Conservation (phyloP, 768 basidiomycete genomes). For the Lentinula sp. region DNA sequence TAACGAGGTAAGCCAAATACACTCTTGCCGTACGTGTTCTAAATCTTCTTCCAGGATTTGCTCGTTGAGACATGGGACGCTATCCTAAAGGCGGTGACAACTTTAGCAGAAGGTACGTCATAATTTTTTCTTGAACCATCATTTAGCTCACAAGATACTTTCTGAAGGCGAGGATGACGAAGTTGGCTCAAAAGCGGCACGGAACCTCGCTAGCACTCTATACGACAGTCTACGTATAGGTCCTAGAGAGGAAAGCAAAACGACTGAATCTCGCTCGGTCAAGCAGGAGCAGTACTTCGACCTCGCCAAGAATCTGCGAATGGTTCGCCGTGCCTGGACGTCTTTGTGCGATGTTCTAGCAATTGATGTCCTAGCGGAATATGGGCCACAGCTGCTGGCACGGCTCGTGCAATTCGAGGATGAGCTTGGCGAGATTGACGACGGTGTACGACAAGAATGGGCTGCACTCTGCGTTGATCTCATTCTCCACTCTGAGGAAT, state of each 20-base stretch:
- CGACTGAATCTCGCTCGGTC: background rate
- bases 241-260: background rate
- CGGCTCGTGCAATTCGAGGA: constrained; percentile 44
- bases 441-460: constrained; percentile 51
- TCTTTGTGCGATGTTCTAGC: constrained; percentile 38
- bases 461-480: constrained; percentile 53
- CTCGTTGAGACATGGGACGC: constrained; percentile 6
- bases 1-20: constrained; percentile 40
- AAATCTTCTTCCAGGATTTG: background rate
- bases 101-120: constrained; percentile 1
- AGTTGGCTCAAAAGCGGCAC: background rate
- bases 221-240: constrained; percentile 2
- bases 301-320: constrained; percentile 44
- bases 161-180: background rate
- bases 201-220: background rate
- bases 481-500: constrained; percentile 31
- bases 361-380: constrained; percentile 28
- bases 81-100: constrained; percentile 1
- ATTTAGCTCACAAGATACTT: background rate
- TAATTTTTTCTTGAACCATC: background rate
- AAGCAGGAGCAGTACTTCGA: background rate
- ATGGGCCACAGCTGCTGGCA: constrained; percentile 39
- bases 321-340: constrained; percentile 56
- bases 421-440: constrained; percentile 34
- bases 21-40: background rate